Evolutionary conservation across 1,139 yeast species (phyloP), one percentile per base, ranked within the genome.

Genomic region (Magnusiomyces tetraspermus): DNA sequence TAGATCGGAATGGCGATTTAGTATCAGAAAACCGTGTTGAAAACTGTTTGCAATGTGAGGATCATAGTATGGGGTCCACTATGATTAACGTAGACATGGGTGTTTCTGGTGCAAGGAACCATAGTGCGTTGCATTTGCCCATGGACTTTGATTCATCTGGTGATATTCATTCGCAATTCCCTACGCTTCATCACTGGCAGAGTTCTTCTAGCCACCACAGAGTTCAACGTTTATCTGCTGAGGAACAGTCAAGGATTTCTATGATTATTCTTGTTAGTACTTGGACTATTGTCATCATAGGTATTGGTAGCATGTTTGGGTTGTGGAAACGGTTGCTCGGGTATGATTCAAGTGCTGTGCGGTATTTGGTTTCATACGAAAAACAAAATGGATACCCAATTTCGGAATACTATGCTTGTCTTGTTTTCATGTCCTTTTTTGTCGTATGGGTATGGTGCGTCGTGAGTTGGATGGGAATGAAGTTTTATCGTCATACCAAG

Each of bases 381-480:
- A 63, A 63, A 30, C 60, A 55, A 17, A 63, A 68, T 15, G 75
- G 72, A 23, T 66, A 64, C 53, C 75, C 75, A 1, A 61, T 68
- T 15, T 64, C 66, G 2, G 63, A 79, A 58, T 74, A 76, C 57
- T 78, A 79, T 58, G 72, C 82, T 1, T 66, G 78, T 48, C 69
- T 77, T 26, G 61, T 78, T 22, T 75, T 82, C 68, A 71, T 83
- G 51, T 70, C 78, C 10, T 58, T 64, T 53, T 79, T 82, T 28
- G 76, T 83, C 6, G 65, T 77, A 1, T 85, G 94, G 92, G 77
- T 85, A 66, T 85, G 94, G 92, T 79, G 88, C 44, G 68, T 82
- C 6, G 70, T 77, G 2, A 80, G 89, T 5, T 85, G 94, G 94
- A 73, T 82, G 57, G 89, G 92, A 33, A 76, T 84, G 76, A 85